Conservation (phyloP, 2,329 filamentous ascomycete genomes). For the Tolypocladium ovalisporum region DNA sequence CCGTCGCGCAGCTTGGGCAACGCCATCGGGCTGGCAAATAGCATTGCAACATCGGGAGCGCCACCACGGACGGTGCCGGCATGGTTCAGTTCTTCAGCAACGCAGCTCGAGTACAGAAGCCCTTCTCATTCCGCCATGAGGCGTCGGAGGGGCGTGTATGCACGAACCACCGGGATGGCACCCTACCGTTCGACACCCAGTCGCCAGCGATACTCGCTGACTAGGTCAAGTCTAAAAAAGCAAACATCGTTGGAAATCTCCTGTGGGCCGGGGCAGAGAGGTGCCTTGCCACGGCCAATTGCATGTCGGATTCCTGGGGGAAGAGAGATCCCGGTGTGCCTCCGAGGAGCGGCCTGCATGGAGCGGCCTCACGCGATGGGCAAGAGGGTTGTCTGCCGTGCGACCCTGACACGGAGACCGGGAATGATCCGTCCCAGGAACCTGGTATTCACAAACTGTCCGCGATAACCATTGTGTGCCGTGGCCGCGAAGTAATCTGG, state of each 20-base stretch:
- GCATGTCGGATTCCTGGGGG: neutral
- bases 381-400: neutral
- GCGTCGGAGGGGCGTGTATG: conserved; percentile 1
- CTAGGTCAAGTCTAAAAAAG: conserved; percentile 6
- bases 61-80: neutral
- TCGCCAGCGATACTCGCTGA: neutral
- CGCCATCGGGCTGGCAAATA: neutral
- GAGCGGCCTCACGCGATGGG: neutral
- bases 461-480: neutral
- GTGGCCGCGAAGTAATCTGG: neutral
- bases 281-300: conserved; percentile 1
- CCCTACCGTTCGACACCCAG: neutral
- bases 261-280: neutral
- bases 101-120: neutral
- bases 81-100: neutral
- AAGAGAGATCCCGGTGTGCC: conserved; percentile 3
- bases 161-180: neutral
- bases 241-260: conserved; percentile 1
- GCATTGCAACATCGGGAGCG: neutral
- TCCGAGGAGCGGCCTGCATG: conserved; percentile 1
- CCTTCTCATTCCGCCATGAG: neutral
- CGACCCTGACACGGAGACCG: neutral
- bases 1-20: neutral
- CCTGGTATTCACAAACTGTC: neutral
- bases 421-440: conserved; percentile 1